A percentile compares a stretch with the other conserved stretches of the same genome.
Evolutionary conservation across 31 red algal species (phyloP).

Genomic region (Porphyra umbilicalis): DNA sequence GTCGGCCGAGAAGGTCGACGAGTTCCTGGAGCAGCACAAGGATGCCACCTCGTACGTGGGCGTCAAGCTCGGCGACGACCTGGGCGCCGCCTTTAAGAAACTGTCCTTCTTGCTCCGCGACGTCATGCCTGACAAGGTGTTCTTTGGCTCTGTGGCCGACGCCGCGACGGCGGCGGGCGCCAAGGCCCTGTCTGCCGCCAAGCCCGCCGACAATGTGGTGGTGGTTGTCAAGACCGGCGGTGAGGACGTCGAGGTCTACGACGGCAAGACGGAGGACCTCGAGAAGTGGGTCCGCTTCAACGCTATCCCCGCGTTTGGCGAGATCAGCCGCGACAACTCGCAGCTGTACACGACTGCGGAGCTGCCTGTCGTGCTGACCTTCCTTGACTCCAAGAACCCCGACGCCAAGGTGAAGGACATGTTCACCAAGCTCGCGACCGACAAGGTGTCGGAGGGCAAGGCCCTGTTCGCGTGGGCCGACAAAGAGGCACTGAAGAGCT

Average conservation of each 20-base stretch:
- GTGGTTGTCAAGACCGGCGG: conserved; percentile 44
- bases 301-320: conserved; percentile 50
- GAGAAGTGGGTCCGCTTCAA: conserved; percentile 33
- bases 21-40: conserved; percentile 43
- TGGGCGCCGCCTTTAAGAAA: conserved; percentile 38
- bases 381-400: conserved; percentile 68
- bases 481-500: conserved; percentile 55
- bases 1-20: conserved; percentile 33
- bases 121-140: conserved; percentile 44
- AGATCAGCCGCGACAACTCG: conserved; percentile 67
- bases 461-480: conserved; percentile 62
- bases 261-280: conserved; percentile 22
- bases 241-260: conserved; percentile 22
- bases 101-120: conserved; percentile 60
- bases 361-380: conserved; percentile 63
- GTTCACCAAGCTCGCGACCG: conserved; percentile 45
- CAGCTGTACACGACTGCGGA: conserved; percentile 66
- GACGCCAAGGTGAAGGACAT: conserved; percentile 36
- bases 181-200: conserved; percentile 17
- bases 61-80: conserved; percentile 20
- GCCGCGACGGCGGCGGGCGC: conserved; percentile 11
- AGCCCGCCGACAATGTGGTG: conserved; percentile 18
- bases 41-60: conserved; percentile 41
- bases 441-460: conserved; percentile 20
- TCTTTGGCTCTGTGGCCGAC: conserved; percentile 47